Base-by-base conservation (phyloP, 352 stramenopile species). In the Sclerospora graminicola region DNA sequence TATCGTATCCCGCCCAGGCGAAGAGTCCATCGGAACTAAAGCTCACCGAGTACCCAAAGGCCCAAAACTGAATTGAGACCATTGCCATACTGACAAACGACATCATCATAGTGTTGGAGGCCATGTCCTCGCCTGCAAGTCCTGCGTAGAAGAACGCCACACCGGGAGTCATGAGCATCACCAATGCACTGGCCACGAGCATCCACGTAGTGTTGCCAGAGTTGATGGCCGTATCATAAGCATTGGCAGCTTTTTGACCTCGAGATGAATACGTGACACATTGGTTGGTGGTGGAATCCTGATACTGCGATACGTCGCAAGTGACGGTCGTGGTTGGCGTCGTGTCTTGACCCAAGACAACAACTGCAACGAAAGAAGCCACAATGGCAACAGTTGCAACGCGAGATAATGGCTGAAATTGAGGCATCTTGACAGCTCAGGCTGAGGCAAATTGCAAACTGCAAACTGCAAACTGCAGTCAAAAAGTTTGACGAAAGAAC, bases 61-160 rank as follows among this genome's bases (percentile, higher is more conserved):
- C 59, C 33, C 66, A 84, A 54, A 88, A 92, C 63, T 90, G 73
- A 43, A 87, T 71, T n/a, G 79, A 85, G 38, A 89, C 71, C 4
- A 89, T 21, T 4, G 74, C 77, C 59, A 88, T 84, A 36, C 58
- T 75, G 29, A 81, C 58, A 44, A 87, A 89, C 19, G 69, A 84
- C 70, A 86, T 84, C 57, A 87, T 82, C 44, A 89, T 83, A 8
- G 75, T 88, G 57, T 84, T 86, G 6, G 81, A 82, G 28, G 80
- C 69, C 61, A 83, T 86, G 27, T 84, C 66, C 45, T 82, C 67
- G 31, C 77, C 73, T 0, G 78, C 77, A 6, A 91, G 60, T 10
- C 80, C 77, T 1, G 74, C 80, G 62, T 91, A 91, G 62, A 88
- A 91, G 51, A 87, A 82, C 28, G 66, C 60, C 10, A 87, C 63